Conservation (phyloP, 108 stramenopile species). For the Cyclotella choctawhatcheeana region DNA sequence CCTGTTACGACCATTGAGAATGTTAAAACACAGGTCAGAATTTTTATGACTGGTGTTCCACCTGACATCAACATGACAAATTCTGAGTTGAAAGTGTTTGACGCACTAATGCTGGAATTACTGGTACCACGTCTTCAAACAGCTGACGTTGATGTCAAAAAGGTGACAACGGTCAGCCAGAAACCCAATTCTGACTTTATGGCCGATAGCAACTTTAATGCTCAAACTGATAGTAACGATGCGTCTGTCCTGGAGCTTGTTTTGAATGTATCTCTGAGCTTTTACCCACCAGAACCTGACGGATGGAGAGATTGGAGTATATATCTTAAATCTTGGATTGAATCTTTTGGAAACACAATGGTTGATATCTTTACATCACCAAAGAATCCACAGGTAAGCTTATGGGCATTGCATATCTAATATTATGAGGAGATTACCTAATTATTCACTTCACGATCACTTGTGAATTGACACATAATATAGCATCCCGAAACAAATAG, state of each 20-base stretch:
- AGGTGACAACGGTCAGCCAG: conserved; percentile 28
- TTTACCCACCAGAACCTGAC: conserved; percentile 35
- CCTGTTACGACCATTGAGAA: conserved; percentile 17
- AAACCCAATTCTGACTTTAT: conserved; percentile 27
- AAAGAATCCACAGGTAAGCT: conserved; percentile 28
- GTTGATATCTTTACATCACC: conserved; percentile 52
- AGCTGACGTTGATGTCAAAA: conserved; percentile 23
- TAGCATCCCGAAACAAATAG: conserved; percentile 44
- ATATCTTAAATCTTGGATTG: conserved; percentile 50
- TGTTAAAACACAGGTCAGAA: conserved; percentile 26
- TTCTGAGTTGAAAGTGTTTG: conserved; percentile 34
- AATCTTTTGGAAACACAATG: conserved; percentile 46
- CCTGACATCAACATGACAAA: conserved; percentile 41
- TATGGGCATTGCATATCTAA: no score
- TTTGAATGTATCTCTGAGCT: conserved; percentile 46
- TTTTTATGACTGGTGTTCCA: conserved; percentile 45
- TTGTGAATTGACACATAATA: not conserved
- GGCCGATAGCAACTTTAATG: conserved; percentile 21
- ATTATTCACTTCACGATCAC: no score
- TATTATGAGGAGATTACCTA: no score
- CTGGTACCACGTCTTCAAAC: conserved; percentile 34
- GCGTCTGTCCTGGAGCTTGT: conserved; percentile 40
- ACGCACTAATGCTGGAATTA: conserved; percentile 37
- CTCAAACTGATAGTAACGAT: conserved; percentile 4
- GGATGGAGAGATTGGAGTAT: conserved; percentile 51